Percentiles rank a stretch among this genome's conserved stretches.
phyloP scores from a whole-genome alignment of 495 filamentous ascomycete species.

The Lophium mytilinum region DNA sequence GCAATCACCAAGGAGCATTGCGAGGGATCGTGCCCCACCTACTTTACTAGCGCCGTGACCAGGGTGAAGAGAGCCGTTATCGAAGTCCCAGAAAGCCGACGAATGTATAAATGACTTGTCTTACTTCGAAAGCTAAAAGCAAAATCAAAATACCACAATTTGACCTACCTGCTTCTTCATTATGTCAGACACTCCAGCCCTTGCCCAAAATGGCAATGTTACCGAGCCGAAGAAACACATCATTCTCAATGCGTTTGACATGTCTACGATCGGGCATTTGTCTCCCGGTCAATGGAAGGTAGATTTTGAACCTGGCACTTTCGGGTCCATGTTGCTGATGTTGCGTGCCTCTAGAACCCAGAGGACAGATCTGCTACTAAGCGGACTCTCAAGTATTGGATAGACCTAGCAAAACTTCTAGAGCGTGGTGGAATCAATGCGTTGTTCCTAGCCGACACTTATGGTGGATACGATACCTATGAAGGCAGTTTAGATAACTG shows the following conservation, averaged over 20 bases:
- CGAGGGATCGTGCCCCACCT: no score
- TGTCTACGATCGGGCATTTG: constrained; percentile 37
- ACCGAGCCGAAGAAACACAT: constrained; percentile 34
- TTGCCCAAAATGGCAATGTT: not conserved
- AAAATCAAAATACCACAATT: not conserved
- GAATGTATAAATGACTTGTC: no score
- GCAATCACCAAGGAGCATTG: no score
- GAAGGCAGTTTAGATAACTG: constrained; percentile 47
- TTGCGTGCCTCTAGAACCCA: constrained; percentile 38
- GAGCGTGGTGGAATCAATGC: constrained; percentile 52
- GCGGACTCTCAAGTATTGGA: constrained; percentile 50
- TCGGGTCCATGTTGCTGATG: not conserved
- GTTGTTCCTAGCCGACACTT: constrained; percentile 55
- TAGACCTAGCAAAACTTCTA: constrained; percentile 51
- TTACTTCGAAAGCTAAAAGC: no score
- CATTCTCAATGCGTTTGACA: constrained; percentile 42
- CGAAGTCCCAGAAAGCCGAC: no score
- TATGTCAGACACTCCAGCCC: not conserved
- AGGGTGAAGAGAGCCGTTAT: no score
- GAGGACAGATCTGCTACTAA: constrained; percentile 50
- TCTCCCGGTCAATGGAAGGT: constrained; percentile 45
- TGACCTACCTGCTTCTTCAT: not conserved
- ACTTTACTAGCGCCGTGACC: no score
- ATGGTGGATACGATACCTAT: constrained; percentile 52
- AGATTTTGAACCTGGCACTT: constrained; percentile 16